phyloP scores from a whole-genome alignment of 169 alveolate species.

The Plasmodium inui region DNA sequence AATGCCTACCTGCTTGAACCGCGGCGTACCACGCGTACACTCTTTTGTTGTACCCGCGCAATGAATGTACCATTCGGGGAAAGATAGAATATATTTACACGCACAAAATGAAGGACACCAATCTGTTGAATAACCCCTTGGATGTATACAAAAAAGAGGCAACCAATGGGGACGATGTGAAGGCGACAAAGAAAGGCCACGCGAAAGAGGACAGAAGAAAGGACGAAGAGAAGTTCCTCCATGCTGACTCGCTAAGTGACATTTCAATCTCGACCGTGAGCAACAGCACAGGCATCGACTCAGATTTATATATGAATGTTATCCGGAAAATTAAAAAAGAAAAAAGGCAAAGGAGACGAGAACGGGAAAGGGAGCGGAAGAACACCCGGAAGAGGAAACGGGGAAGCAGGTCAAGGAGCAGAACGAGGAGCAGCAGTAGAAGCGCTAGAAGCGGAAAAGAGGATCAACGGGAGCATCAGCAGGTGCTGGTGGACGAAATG shows the following conservation, averaged over 20 bases:
- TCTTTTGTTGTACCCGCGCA: not conserved
- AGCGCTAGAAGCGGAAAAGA: not conserved
- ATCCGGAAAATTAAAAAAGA: conserved; percentile 55
- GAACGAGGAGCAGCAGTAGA: not conserved
- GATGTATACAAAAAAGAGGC: conserved; percentile 23
- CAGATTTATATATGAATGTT: conserved; percentile 68
- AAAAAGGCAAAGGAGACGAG: conserved; percentile 24
- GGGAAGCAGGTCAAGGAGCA: conserved; percentile 1
- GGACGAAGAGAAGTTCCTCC: conserved; percentile 7
- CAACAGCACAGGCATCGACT: conserved; percentile 72
- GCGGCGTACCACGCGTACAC: not conserved
- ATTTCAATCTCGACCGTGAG: conserved; percentile 67
- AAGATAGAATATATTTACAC: not conserved
- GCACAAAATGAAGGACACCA: conserved; percentile 27
- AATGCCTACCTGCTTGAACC: not conserved
- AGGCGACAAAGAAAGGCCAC: not conserved
- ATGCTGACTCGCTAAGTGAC: conserved; percentile 38
- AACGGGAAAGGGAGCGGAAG: conserved; percentile 14
- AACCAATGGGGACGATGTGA: not conserved
- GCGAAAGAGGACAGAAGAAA: not conserved
- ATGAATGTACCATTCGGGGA: not conserved
- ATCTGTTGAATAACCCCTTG: not conserved
- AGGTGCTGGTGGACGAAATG: not conserved
- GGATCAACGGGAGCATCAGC: not conserved
- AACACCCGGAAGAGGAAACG: not conserved